These are phyloP conservation scores for Ziziphus jujuba DNA, from an alignment of 306 rosid species.

Conservation along the genomic window DNA sequence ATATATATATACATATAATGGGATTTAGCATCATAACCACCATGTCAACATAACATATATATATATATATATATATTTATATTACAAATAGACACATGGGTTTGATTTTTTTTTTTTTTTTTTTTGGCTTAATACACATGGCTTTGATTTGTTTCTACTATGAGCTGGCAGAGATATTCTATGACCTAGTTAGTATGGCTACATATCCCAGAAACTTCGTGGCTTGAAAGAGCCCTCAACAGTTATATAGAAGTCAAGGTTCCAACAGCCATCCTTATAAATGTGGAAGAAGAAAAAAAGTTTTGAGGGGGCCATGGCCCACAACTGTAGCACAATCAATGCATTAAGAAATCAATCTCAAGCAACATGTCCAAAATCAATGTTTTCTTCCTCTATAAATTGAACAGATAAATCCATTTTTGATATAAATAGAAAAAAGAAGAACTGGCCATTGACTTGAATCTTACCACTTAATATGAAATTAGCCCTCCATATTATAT, in stretches of 20 bases:
- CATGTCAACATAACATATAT: not conserved
- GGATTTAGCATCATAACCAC: not conserved
- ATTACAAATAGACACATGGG: too few species aligned
- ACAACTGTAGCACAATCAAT: not conserved
- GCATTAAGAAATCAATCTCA: not conserved
- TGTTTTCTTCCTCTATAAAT: too few species aligned
- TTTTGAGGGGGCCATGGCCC: not conserved
- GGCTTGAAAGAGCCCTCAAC: slow-evolving; percentile 6
- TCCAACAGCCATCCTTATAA: slow-evolving; percentile 22
- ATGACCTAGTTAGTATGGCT: not conserved
- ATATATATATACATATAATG: too few species aligned
- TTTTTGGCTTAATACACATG: too few species aligned
- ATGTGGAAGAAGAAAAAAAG: slow-evolving; percentile 2
- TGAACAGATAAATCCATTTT: not conserved
- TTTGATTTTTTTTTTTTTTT: too few species aligned
- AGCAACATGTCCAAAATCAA: not conserved
- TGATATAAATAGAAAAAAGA: not conserved
- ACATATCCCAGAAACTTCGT: not conserved
- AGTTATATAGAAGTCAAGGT: slow-evolving; percentile 37
- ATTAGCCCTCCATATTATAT: not conserved
- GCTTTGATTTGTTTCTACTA: not conserved
- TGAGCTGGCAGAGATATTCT: slow-evolving; percentile 16
- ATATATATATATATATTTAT: too few species aligned
- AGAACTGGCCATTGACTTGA: not conserved
- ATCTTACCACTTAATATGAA: not conserved